Evolutionary conservation across 2,329 filamentous ascomycete genomes (phyloP).

Genomic region (Exophiala mesophila): DNA sequence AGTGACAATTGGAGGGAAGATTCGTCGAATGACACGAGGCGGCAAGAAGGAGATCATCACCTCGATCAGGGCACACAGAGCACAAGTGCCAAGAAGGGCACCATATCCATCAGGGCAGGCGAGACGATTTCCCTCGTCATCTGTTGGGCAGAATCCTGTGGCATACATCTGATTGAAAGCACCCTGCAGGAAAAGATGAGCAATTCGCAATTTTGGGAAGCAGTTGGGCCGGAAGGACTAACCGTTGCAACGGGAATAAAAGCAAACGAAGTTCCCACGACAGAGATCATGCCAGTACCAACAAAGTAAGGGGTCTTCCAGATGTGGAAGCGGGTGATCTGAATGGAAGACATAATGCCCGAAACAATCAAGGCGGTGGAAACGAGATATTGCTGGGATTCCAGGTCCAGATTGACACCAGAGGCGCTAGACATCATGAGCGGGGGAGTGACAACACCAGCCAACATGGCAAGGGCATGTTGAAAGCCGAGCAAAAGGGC

Average conservation of each 20-base stretch:
- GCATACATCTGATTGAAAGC: slow-evolving; percentile 60
- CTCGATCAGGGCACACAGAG: slow-evolving; percentile 50
- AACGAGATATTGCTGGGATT: slow-evolving; percentile 60
- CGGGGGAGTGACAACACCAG: slow-evolving; percentile 58
- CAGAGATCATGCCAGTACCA: slow-evolving; percentile 62
- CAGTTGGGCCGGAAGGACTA: no score
- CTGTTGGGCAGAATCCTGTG: slow-evolving; percentile 58
- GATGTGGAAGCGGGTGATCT: slow-evolving; percentile 63
- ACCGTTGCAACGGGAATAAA: slow-evolving; percentile 60
- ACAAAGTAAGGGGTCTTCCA: slow-evolving; percentile 58
- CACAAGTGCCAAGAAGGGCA: slow-evolving; percentile 55
- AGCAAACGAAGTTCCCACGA: slow-evolving; percentile 64
- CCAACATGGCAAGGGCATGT: slow-evolving; percentile 64
- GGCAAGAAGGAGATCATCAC: slow-evolving; percentile 61
- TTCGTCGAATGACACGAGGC: slow-evolving; percentile 52
- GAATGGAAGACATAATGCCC: slow-evolving; percentile 59
- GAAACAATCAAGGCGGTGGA: slow-evolving; percentile 65
- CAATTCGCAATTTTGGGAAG: no score
- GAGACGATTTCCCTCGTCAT: slow-evolving; percentile 51
- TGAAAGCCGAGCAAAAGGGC: slow-evolving; percentile 64
- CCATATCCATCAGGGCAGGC: slow-evolving; percentile 64
- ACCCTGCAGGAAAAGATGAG: slow-evolving; percentile 24
- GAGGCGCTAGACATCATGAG: slow-evolving; percentile 55
- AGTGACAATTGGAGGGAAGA: slow-evolving; percentile 66
- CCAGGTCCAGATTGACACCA: slow-evolving; percentile 54